Percentiles rank a stretch among this genome's conserved stretches.
Conservation (phyloP, 306 rosid genomes). For the Cucurbita argyrosperma region DNA sequence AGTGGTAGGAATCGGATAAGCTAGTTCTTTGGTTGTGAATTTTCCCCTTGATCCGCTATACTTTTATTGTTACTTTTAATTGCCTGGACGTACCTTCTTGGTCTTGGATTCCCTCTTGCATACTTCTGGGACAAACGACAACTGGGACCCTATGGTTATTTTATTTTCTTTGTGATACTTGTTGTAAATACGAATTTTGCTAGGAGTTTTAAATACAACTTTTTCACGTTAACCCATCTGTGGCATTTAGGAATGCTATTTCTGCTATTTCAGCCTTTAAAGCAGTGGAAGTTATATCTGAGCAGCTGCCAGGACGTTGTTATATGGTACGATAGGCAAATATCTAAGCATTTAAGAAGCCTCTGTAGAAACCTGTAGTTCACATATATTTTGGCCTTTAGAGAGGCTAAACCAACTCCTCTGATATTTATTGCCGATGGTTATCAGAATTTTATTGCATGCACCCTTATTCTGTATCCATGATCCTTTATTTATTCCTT, state of each 20-base stretch:
- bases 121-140: not conserved
- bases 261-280: slow-evolving; percentile 67
- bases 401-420: slow-evolving; percentile 8
- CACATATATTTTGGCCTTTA: slow-evolving; percentile 18
- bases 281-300: slow-evolving; percentile 63
- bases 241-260: slow-evolving; percentile 81
- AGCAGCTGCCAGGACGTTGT: slow-evolving; percentile 81
- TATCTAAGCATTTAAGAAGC: slow-evolving; percentile 55
- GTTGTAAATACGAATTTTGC: slow-evolving; percentile 11
- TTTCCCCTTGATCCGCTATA: not conserved
- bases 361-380: slow-evolving; percentile 28
- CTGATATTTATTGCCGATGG: not conserved
- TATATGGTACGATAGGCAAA: slow-evolving; percentile 92
- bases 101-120: not conserved
- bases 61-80: not conserved
- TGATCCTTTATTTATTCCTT: not conserved
- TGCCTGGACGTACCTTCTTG: not conserved
- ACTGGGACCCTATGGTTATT: not conserved
- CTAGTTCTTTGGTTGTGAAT: not conserved
- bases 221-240: slow-evolving; percentile 43
- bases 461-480: not conserved
- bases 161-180: slow-evolving; percentile 4
- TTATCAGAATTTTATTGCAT: not conserved
- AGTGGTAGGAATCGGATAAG: not conserved
- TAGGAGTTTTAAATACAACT: slow-evolving; percentile 19